A percentile compares a stretch with the other conserved stretches of the same genome.
phyloP scores from a whole-genome alignment of 2,329 filamentous ascomycete genomes.

The Xylaria sp. region DNA sequence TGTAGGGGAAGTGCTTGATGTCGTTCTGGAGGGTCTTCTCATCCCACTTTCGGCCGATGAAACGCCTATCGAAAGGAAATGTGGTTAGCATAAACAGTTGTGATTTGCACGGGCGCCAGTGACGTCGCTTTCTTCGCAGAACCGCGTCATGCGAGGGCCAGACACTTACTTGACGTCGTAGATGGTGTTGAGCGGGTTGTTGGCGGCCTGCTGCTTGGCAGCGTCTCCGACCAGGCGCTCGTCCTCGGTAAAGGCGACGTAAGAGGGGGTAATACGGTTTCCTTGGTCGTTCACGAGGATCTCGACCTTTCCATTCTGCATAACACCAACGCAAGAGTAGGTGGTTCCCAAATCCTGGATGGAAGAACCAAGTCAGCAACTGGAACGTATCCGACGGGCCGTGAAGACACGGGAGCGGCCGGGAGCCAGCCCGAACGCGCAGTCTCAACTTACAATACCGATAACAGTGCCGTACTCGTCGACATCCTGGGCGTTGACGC shows the following conservation, averaged over 20 bases:
- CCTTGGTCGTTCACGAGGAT: conserved; percentile 96
- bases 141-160: not conserved
- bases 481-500: conserved; percentile 63
- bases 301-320: conserved; percentile 92
- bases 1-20: conserved; percentile 98
- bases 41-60: conserved; percentile 77
- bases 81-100: conserved; percentile 23
- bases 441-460: conserved; percentile 63
- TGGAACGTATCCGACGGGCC: not conserved
- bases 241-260: conserved; percentile 94
- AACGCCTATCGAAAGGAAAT: conserved; percentile 50
- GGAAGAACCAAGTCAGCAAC: conserved; percentile 6
- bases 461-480: conserved; percentile 81
- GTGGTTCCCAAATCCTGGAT: conserved; percentile 76
- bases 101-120: not conserved
- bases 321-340: conserved; percentile 85
- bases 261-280: conserved; percentile 93
- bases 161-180: conserved; percentile 74
- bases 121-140: not conserved
- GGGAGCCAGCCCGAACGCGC: not conserved
- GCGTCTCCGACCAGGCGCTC: conserved; percentile 96
- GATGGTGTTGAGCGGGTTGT: conserved; percentile 71
- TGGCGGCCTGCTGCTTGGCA: conserved; percentile 88
- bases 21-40: conserved; percentile 88
- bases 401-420: not conserved